Conservation (phyloP, 2,329 filamentous ascomycete genomes). For the Trichoderma aggressivum region DNA sequence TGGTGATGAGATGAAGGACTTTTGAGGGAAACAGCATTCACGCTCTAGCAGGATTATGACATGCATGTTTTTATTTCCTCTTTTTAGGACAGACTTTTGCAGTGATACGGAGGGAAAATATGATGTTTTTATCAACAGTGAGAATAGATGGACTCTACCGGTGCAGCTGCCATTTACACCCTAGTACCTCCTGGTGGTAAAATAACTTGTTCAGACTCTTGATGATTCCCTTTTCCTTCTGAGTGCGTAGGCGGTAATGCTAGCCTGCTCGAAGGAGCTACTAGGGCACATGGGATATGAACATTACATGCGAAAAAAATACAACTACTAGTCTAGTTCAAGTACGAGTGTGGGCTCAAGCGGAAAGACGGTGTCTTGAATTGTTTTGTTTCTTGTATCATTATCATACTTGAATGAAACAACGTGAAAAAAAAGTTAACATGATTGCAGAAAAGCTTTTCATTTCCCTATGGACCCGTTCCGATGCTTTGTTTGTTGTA, state of each 20-base stretch:
- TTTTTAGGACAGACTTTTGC: constrained; percentile 15
- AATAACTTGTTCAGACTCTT: background rate
- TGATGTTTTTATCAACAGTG: background rate
- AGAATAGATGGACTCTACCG: background rate
- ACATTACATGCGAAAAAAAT: too few relatives aligned
- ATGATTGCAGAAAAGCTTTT: constrained; percentile 35
- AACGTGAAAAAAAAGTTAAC: constrained; percentile 24
- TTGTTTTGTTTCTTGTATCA: constrained; percentile 17
- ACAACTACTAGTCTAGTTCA: background rate
- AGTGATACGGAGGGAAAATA: background rate
- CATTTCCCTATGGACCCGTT: constrained; percentile 38
- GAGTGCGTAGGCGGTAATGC: background rate
- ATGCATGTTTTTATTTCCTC: constrained; percentile 11
- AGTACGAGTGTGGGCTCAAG: background rate
- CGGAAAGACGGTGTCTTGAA: constrained; percentile 13
- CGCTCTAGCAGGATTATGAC: constrained; percentile 14
- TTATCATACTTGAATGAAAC: constrained; percentile 21
- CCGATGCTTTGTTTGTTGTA: constrained; percentile 35
- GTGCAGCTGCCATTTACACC: background rate
- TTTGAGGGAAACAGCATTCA: constrained; percentile 10
- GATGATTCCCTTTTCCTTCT: background rate
- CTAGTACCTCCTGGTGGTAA: background rate
- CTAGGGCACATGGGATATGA: background rate
- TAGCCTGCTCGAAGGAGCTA: background rate
- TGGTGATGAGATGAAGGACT: constrained; percentile 18